These are phyloP conservation scores for Podila verticillata DNA, from an alignment of 192 early-diverging fungal species.

Conservation along the genomic window DNA sequence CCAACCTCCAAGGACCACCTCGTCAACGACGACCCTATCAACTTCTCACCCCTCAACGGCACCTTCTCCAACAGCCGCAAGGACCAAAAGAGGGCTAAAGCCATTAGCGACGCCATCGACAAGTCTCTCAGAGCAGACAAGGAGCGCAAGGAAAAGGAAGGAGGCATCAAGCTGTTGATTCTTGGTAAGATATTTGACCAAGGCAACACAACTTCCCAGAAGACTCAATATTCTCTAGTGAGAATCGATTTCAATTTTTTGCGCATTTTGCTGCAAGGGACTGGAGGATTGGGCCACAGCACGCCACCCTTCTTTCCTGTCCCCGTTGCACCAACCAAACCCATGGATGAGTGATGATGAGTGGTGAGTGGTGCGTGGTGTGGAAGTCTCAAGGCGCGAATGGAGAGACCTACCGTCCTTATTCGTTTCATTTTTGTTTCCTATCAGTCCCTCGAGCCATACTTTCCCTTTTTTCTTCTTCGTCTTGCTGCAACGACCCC, in stretches of 20 bases:
- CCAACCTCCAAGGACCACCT: constrained; percentile 6
- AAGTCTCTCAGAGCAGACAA: constrained; percentile 55
- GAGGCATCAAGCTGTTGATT: constrained; percentile 53
- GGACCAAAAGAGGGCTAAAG: constrained; percentile 56
- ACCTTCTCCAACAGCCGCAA: constrained; percentile 20
- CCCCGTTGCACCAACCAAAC: no score
- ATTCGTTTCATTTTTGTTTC: no score
- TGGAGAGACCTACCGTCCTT: no score
- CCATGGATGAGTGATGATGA: no score
- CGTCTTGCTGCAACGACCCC: no score
- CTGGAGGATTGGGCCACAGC: background rate
- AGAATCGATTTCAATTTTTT: background rate
- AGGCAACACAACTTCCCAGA: no score
- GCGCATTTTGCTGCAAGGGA: background rate
- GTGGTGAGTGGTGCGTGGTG: no score
- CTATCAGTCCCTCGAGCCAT: no score
- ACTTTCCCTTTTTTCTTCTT: no score
- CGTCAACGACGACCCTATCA: background rate
- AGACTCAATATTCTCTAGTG: no score
- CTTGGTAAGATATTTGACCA: constrained; percentile 40
- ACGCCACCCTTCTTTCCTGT: background rate
- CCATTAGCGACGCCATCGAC: constrained; percentile 63
- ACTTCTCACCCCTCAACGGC: constrained; percentile 8
- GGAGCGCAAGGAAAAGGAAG: constrained; percentile 38
- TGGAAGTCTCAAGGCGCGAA: no score